Conservation (phyloP, 306 rosid genomes). For the Casuarina glauca region DNA sequence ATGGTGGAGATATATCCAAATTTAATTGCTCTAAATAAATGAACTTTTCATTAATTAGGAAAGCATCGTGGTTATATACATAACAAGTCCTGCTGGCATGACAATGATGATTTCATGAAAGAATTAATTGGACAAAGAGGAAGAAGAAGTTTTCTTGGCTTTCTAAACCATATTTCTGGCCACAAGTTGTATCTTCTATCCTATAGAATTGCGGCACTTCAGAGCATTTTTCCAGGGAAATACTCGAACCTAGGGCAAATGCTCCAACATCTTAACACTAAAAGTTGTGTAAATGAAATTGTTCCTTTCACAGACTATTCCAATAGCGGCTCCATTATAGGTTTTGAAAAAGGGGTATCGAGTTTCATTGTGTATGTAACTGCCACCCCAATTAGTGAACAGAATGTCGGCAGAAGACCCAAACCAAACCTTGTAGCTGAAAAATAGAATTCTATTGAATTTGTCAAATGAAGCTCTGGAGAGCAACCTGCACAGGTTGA, state of each 20-base stretch:
- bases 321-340: slow-evolving; percentile 62
- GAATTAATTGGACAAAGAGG: not conserved
- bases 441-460: slow-evolving; percentile 20
- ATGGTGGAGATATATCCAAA: not conserved
- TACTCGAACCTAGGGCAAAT: not conserved
- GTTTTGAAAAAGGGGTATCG: slow-evolving; percentile 44
- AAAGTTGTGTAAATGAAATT: slow-evolving; percentile 5
- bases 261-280: not conserved
- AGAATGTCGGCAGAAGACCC: slow-evolving; percentile 74
- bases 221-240: not conserved
- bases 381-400: slow-evolving; percentile 58
- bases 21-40: not conserved
- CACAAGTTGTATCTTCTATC: not conserved
- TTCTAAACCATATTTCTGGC: not conserved
- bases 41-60: not conserved
- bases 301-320: slow-evolving; percentile 32
- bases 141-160: not conserved
- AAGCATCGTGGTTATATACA: not conserved
- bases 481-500: slow-evolving; percentile 47
- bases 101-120: not conserved
- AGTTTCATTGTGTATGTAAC: slow-evolving; percentile 77
- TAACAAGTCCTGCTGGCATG: not conserved
- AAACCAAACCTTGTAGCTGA: slow-evolving; percentile 79
- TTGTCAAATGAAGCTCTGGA: slow-evolving; percentile 25
- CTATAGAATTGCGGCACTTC: not conserved